These are phyloP conservation scores for Penicillium sp. DNA, from an alignment of 2,329 filamentous ascomycete species.

Conservation along the genomic window DNA sequence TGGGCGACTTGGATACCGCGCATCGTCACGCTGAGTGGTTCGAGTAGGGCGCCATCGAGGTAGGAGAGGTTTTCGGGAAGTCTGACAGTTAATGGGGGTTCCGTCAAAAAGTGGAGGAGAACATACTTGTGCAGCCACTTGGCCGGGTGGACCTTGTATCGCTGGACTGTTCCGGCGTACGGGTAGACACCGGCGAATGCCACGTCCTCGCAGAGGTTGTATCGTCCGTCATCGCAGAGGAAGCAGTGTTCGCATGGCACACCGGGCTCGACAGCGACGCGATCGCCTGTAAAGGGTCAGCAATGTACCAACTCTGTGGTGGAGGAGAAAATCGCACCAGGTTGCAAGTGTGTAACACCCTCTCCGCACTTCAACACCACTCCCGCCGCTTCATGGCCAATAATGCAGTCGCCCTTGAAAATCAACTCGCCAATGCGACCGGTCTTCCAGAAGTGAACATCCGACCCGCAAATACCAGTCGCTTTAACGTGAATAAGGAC, in stretches of 20 bases:
- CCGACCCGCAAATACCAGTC: slow-evolving; percentile 70
- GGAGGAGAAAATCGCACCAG: slow-evolving; percentile 34
- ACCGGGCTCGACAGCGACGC: slow-evolving; percentile 70
- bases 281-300: slow-evolving; percentile 53
- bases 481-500: slow-evolving; percentile 66
- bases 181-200: slow-evolving; percentile 67
- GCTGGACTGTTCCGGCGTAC: slow-evolving; percentile 63
- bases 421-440: slow-evolving; percentile 67
- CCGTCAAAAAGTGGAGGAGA: not conserved
- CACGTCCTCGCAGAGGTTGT: slow-evolving; percentile 68
- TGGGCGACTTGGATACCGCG: slow-evolving; percentile 62
- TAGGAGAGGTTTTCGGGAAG: slow-evolving; percentile 63
- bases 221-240: slow-evolving; percentile 63
- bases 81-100: slow-evolving; percentile 18
- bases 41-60: slow-evolving; percentile 66
- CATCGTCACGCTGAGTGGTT: slow-evolving; percentile 67
- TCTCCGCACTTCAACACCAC: slow-evolving; percentile 63
- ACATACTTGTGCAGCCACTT: slow-evolving; percentile 58
- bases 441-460: slow-evolving; percentile 71
- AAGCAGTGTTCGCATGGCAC: slow-evolving; percentile 67
- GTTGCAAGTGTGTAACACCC: slow-evolving; percentile 58
- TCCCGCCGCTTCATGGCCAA: slow-evolving; percentile 69
- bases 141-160: slow-evolving; percentile 66
- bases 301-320: not conserved
- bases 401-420: slow-evolving; percentile 66